phyloP scores from a whole-genome alignment of 2,329 filamentous ascomycete species.

The Calonectria leucothoes region DNA sequence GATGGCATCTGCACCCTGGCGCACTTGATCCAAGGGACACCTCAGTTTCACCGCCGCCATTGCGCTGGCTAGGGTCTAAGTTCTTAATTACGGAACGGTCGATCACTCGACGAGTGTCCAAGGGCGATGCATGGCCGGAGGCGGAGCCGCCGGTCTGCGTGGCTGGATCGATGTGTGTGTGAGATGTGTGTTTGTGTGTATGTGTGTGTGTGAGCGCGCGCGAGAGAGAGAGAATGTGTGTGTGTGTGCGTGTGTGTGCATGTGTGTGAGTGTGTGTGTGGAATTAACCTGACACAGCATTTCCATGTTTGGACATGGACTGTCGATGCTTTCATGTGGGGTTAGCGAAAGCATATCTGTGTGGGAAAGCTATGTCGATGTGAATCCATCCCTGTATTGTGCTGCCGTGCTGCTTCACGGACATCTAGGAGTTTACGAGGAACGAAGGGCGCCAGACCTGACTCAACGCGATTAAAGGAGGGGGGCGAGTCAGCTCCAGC shows the following conservation, averaged over 20 bases:
- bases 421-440: neutral
- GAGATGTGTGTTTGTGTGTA: slow-evolving; percentile 7
- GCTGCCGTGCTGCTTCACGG: neutral
- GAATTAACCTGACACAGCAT: neutral
- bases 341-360: neutral
- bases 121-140: slow-evolving; percentile 10
- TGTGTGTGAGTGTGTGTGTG: neutral
- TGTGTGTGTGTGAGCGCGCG: neutral
- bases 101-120: slow-evolving; percentile 22
- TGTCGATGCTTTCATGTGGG: slow-evolving; percentile 7
- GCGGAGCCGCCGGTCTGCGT: slow-evolving; percentile 15
- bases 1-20: slow-evolving; percentile 38
- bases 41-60: slow-evolving; percentile 35
- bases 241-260: slow-evolving; percentile 5
- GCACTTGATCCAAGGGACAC: slow-evolving; percentile 35
- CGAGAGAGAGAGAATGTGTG: neutral
- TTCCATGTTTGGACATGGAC: neutral
- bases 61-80: slow-evolving; percentile 20
- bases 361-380: neutral
- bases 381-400: neutral
- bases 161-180: slow-evolving; percentile 11
- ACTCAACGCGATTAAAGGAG: slow-evolving; percentile 10
- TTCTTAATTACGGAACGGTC: slow-evolving; percentile 31
- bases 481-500: slow-evolving; percentile 30
- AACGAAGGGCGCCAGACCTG: neutral